Conservation (phyloP, 1,284 basidiomycete species). For the Ustilago sp. region DNA sequence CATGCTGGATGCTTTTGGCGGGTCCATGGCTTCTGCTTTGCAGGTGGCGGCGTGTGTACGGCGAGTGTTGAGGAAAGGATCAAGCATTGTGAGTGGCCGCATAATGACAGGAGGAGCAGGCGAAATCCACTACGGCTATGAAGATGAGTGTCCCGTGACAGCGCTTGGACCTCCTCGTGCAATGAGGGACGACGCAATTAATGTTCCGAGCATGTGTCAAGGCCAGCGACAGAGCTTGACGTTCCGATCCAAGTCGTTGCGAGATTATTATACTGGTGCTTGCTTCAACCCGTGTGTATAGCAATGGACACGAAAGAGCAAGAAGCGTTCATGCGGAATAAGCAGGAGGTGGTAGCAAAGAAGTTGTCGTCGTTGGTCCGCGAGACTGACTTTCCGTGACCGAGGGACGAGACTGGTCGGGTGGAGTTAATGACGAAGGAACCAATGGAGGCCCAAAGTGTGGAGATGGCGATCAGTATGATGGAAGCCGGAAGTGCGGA, state of each 20-base stretch:
- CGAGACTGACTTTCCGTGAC: no score
- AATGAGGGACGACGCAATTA: neutral
- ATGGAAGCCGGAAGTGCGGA: neutral
- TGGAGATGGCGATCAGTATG: neutral
- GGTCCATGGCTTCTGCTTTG: constrained; percentile 2
- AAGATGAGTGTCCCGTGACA: neutral
- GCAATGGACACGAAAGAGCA: neutral
- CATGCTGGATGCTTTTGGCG: constrained; percentile 5
- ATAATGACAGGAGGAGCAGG: constrained; percentile 9
- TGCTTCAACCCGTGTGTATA: neutral
- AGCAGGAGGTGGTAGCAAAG: neutral
- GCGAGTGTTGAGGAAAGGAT: constrained; percentile 23
- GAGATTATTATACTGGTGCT: neutral
- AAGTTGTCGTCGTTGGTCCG: neutral
- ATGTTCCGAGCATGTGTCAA: constrained; percentile 8
- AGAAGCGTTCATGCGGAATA: neutral
- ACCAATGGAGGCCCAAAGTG: neutral
- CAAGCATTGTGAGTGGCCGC: constrained; percentile 29
- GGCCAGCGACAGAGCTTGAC: neutral
- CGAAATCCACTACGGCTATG: neutral
- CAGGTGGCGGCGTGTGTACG: neutral
- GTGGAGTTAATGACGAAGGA: no score
- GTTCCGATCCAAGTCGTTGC: neutral
- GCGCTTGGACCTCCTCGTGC: constrained; percentile 21
- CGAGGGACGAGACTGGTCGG: no score